Conservation (phyloP, 208 protist genomes). For the Acanthamoeba triangularis region DNA sequence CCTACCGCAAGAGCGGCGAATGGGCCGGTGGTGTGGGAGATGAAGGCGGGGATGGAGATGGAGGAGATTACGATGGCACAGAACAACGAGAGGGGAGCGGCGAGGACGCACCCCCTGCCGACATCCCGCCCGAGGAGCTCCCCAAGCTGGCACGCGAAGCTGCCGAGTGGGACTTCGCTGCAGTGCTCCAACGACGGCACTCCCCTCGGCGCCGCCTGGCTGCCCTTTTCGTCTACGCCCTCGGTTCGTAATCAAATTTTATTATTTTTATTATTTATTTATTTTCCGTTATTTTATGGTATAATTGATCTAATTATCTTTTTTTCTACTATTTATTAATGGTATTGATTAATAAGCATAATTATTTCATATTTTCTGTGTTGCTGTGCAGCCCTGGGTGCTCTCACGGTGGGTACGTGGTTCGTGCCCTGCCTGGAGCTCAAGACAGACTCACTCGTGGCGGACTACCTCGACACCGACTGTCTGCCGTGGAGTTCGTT, state of each 20-base stretch:
- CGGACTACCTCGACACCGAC: background rate
- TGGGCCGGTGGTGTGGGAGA: background rate
- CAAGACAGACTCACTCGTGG: background rate
- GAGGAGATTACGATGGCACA: background rate
- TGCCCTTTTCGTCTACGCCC: background rate
- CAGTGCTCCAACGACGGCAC: background rate
- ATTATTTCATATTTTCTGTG: background rate
- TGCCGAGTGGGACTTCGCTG: constrained; percentile 67
- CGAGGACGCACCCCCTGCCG: constrained; percentile 61
- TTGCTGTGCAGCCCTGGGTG: background rate
- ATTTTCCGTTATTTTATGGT: background rate
- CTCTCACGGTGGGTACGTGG: constrained; percentile 33
- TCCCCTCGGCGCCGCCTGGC: background rate
- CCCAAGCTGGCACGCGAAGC: constrained; percentile 56
- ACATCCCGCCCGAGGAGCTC: constrained; percentile 39
- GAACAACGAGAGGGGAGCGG: background rate
- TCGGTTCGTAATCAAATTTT: constrained; percentile 8
- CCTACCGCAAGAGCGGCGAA: background rate
- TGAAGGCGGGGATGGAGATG: background rate
- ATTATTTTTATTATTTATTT: constrained; percentile 29
- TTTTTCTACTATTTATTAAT: background rate
- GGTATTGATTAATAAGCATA: background rate
- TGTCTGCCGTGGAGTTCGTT: constrained; percentile 63
- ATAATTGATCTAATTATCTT: background rate
- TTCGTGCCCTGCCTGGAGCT: constrained; percentile 57